Conservation (phyloP, 495 filamentous ascomycete species). For the Penicillium antarcticum region DNA sequence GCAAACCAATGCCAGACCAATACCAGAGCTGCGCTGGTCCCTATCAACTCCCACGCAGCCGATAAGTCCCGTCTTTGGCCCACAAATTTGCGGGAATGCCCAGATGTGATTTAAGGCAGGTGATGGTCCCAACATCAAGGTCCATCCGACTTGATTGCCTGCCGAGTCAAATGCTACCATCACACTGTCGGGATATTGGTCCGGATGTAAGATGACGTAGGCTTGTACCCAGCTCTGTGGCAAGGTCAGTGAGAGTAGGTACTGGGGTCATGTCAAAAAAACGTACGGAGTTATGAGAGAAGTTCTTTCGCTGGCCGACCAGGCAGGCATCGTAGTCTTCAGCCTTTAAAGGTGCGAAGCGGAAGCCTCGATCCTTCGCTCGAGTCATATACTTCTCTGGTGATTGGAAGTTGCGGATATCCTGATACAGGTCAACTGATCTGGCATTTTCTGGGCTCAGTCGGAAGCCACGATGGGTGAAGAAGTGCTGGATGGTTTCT, state of each 20-base stretch:
- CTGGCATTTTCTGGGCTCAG: slow-evolving; percentile 25
- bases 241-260: background rate
- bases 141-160: slow-evolving; percentile 47
- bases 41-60: slow-evolving; percentile 49
- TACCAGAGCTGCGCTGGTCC: slow-evolving; percentile 35
- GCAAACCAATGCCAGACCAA: slow-evolving; percentile 45
- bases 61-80: slow-evolving; percentile 47
- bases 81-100: slow-evolving; percentile 44
- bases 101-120: slow-evolving; percentile 32
- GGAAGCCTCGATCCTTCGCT: slow-evolving; percentile 33
- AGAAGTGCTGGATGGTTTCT: slow-evolving; percentile 35
- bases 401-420: slow-evolving; percentile 35
- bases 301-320: slow-evolving; percentile 42
- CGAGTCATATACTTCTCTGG: slow-evolving; percentile 34
- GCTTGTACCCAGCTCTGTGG: slow-evolving; percentile 45
- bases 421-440: slow-evolving; percentile 42
- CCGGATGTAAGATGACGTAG: slow-evolving; percentile 39
- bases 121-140: slow-evolving; percentile 42
- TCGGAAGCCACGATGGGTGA: slow-evolving; percentile 43
- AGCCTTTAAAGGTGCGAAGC: slow-evolving; percentile 36
- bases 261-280: background rate
- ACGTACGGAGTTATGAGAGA: slow-evolving; percentile 37
- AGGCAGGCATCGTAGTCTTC: slow-evolving; percentile 43
- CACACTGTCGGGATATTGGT: slow-evolving; percentile 38
- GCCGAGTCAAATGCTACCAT: slow-evolving; percentile 43